Conservation (phyloP, 2,329 filamentous ascomycete species). For the Nakataea oryzae region DNA sequence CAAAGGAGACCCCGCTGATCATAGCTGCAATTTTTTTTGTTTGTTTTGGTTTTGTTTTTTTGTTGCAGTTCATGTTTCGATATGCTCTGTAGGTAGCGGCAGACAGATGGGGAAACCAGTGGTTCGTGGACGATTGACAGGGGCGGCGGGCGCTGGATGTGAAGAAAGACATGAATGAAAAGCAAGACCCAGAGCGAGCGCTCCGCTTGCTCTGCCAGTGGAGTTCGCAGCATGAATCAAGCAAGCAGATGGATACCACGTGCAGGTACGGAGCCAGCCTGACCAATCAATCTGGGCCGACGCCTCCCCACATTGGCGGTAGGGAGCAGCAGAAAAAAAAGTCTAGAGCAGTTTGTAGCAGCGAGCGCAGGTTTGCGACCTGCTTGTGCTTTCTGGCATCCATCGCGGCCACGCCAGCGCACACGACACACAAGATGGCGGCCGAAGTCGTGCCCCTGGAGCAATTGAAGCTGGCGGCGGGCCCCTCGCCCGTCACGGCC, state of each 20-base stretch:
- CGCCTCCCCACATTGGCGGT: neutral
- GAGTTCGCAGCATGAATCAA: too few relatives aligned
- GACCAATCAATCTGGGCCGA: neutral
- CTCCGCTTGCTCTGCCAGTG: too few relatives aligned
- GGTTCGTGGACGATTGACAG: too few relatives aligned
- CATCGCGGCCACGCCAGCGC: neutral
- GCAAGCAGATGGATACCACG: too few relatives aligned
- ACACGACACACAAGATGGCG: constrained; percentile 51
- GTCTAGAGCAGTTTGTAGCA: neutral
- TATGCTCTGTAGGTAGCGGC: neutral
- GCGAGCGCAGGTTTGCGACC: neutral
- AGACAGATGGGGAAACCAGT: too few relatives aligned
- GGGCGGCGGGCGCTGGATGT: too few relatives aligned
- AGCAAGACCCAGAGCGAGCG: too few relatives aligned
- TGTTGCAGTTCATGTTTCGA: neutral
- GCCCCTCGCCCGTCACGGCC: constrained; percentile 72
- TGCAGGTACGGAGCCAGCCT: neutral
- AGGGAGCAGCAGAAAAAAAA: neutral
- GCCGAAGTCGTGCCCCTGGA: constrained; percentile 73
- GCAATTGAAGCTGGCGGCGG: constrained; percentile 72
- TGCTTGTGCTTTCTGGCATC: neutral
- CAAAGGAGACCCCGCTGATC: neutral
- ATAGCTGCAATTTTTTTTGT: too few relatives aligned
- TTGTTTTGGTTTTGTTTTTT: too few relatives aligned
- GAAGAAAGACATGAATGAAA: too few relatives aligned